Conservation (phyloP, 2,329 filamentous ascomycete species). For the Fusarium buxicola region DNA sequence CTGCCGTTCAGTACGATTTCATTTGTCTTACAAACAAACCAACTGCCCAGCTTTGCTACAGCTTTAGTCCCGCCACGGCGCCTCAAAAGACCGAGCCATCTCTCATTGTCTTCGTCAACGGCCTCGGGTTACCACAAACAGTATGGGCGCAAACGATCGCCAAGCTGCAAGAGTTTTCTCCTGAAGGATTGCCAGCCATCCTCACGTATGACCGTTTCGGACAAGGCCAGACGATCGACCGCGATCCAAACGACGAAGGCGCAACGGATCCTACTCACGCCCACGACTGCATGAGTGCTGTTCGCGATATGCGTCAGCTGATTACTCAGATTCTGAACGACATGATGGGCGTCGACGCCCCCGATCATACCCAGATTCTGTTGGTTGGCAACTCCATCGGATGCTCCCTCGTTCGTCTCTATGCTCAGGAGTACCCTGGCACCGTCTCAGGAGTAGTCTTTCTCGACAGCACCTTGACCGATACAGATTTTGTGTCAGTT, state of each 20-base stretch:
- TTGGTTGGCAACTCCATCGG: conserved; percentile 42
- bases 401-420: conserved; percentile 59
- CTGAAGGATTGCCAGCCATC: conserved; percentile 50
- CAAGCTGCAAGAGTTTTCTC: background rate
- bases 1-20: background rate
- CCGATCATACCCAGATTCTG: conserved; percentile 9
- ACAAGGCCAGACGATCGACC: conserved; percentile 59
- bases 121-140: conserved; percentile 35
- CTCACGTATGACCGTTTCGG: conserved; percentile 70
- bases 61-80: conserved; percentile 9
- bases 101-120: conserved; percentile 42
- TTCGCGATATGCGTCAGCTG: conserved; percentile 37
- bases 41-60: conserved; percentile 28
- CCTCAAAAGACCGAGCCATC: background rate
- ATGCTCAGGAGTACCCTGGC: conserved; percentile 58
- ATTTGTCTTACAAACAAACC: conserved; percentile 37
- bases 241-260: conserved; percentile 58
- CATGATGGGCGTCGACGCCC: background rate
- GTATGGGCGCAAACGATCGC: conserved; percentile 30
- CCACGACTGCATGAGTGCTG: conserved; percentile 59
- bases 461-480: conserved; percentile 69
- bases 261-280: conserved; percentile 54
- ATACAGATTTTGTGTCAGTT: conserved; percentile 65
- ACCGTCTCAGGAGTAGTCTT: conserved; percentile 61
- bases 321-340: conserved; percentile 14